phyloP scores from a whole-genome alignment of 2,329 filamentous ascomycete genomes.

The Trichoderma guizhouense region DNA sequence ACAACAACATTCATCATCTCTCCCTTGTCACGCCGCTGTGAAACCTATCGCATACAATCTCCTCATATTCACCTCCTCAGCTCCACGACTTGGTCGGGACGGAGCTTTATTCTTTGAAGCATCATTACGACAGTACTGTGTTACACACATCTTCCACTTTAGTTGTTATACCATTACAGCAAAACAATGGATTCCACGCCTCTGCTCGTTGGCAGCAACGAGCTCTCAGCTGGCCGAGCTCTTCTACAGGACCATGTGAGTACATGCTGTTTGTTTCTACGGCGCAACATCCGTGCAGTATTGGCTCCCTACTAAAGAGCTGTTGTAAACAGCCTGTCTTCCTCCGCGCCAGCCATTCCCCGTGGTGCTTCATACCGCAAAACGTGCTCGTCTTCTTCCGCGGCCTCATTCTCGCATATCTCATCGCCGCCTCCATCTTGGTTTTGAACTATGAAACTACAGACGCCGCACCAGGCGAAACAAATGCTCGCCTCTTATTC shows the following conservation, averaged over 20 bases:
- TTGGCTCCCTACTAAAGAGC: conserved; percentile 19
- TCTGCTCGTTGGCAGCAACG: conserved; percentile 30
- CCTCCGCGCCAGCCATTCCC: conserved; percentile 50
- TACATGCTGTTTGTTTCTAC: neutral
- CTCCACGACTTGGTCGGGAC: neutral
- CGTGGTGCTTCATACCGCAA: conserved; percentile 47
- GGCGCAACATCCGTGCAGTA: neutral
- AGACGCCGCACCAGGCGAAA: conserved; percentile 35
- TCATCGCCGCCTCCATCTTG: conserved; percentile 41
- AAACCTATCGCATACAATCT: neutral
- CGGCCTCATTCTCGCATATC: conserved; percentile 41
- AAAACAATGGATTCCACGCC: conserved; percentile 34
- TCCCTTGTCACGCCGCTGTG: neutral
- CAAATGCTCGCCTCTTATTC: conserved; percentile 43
- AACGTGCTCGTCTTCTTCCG: conserved; percentile 44
- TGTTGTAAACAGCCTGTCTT: conserved; percentile 43
- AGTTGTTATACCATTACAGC: too few relatives aligned
- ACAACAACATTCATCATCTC: neutral
- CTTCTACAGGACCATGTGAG: conserved; percentile 38
- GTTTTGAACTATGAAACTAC: conserved; percentile 46
- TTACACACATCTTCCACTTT: neutral
- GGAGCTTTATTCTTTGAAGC: neutral
- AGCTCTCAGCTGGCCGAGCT: conserved; percentile 30
- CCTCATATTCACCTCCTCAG: neutral
- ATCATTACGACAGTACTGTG: neutral